A percentile compares a stretch with the other conserved stretches of the same genome.
Evolutionary conservation across 257 asterid genomes (phyloP).

Genomic region (Gentiana dahurica): DNA sequence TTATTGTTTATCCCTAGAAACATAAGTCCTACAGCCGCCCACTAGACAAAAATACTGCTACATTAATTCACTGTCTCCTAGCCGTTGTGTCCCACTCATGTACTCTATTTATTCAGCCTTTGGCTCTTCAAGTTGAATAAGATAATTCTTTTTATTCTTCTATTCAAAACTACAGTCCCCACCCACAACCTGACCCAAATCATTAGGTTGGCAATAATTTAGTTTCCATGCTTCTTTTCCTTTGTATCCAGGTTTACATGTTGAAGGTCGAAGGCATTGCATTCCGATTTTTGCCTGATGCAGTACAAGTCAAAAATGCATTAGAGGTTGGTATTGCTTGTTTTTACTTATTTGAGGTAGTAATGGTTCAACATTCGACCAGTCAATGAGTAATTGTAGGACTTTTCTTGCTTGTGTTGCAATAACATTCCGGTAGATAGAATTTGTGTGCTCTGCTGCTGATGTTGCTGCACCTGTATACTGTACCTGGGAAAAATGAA

Average conservation of each 20-base stretch:
- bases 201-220: not conserved
- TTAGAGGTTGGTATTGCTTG: conserved; percentile 50
- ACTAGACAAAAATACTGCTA: no score
- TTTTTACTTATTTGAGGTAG: not conserved
- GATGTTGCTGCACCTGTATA: not conserved
- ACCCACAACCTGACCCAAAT: not conserved
- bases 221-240: not conserved
- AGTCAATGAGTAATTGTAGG: not conserved
- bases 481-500: no score
- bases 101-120: no score
- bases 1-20: no score
- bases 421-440: no score
- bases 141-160: no score
- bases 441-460: not conserved
- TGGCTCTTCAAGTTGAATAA: no score
- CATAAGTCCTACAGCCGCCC: no score
- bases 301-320: conserved; percentile 83
- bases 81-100: no score
- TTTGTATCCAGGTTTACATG: conserved; percentile 68
- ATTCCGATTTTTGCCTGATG: conserved; percentile 89
- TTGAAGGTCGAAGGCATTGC: conserved; percentile 98
- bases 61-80: no score
- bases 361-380: not conserved
- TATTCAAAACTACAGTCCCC: no score
- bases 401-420: not conserved